A percentile compares a stretch with the other conserved stretches of the same genome.
Conservation (phyloP, 129 eudicot genomes). For the Apium graveolens region DNA sequence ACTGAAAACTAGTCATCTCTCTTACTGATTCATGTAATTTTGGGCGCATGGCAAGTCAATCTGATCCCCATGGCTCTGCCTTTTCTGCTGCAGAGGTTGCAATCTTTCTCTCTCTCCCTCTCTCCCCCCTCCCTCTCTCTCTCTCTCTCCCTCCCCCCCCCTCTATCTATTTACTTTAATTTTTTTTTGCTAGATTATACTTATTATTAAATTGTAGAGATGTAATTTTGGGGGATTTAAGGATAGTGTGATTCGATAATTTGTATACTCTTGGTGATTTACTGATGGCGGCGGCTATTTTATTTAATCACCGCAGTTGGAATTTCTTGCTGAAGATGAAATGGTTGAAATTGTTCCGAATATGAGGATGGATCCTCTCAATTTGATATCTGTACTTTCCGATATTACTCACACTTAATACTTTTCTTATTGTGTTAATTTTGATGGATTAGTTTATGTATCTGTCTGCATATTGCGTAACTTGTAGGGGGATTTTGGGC, state of each 20-base stretch:
- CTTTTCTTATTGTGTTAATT: background rate
- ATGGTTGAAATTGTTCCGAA: conserved; percentile 76
- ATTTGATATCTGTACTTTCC: conserved; percentile 56
- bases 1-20: background rate
- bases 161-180: too few species aligned
- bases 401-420: background rate
- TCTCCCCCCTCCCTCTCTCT: too few species aligned
- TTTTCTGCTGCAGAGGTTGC: conserved; percentile 84
- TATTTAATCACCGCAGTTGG: conserved; percentile 42
- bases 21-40: background rate
- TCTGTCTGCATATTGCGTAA: background rate
- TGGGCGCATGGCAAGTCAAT: conserved; percentile 53
- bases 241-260: background rate
- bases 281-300: background rate
- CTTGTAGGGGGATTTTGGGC: conserved; percentile 86
- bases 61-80: conserved; percentile 46
- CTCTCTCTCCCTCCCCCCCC: too few species aligned
- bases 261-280: background rate
- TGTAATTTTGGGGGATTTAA: background rate
- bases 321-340: conserved; percentile 96
- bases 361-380: conserved; percentile 67
- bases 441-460: conserved; percentile 3
- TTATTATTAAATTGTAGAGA: background rate
- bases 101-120: background rate
- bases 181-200: background rate